These are phyloP conservation scores for Tarenaya hassleriana DNA, from an alignment of 345 rosid genomes.

Conservation along the genomic window DNA sequence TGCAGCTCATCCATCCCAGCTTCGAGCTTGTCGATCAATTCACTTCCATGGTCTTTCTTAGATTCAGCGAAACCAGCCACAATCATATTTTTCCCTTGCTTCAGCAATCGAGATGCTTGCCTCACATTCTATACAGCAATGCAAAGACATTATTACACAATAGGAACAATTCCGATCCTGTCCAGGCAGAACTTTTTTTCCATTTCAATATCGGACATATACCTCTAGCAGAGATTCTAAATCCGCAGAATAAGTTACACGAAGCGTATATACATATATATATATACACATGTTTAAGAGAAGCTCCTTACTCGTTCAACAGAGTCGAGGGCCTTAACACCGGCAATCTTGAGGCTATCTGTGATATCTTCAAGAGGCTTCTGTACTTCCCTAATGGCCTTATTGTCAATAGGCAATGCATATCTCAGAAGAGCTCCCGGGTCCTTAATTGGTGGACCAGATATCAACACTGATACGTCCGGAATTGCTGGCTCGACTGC, in stretches of 20 bases:
- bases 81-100: constrained; percentile 72
- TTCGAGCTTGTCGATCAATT: constrained; percentile 75
- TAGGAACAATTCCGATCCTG: not conserved
- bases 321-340: constrained; percentile 83
- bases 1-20: constrained; percentile 82
- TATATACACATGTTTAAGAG: too few species aligned
- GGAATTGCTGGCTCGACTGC: constrained; percentile 53
- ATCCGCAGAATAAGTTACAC: not conserved
- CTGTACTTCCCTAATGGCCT: constrained; percentile 89
- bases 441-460: constrained; percentile 96
- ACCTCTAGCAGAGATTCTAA: not conserved
- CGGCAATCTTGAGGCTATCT: constrained; percentile 82
- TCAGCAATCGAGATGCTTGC: constrained; percentile 68
- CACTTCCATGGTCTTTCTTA: constrained; percentile 74
- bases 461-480: constrained; percentile 74
- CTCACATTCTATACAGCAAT: constrained; percentile 57
- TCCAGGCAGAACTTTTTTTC: not conserved
- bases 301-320: constrained; percentile 67
- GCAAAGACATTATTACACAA: not conserved
- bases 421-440: constrained; percentile 76
- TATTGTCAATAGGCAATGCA: constrained; percentile 84
- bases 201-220: not conserved
- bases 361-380: constrained; percentile 95
- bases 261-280: not conserved
- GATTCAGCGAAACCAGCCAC: constrained; percentile 77